phyloP scores from a whole-genome alignment of 164 flowering plant species.

The Taxillus chinensis region DNA sequence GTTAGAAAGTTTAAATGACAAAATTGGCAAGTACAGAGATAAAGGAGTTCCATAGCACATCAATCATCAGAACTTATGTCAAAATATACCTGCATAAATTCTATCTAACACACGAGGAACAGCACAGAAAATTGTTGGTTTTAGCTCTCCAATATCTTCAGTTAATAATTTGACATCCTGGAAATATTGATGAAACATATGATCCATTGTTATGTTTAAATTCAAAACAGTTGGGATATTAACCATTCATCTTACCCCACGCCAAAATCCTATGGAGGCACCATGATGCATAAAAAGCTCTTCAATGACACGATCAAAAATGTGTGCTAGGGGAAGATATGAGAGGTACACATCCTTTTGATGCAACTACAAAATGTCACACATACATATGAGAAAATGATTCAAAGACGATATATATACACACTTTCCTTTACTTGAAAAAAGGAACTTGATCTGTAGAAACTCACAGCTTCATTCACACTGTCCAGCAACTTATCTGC shows the following conservation, averaged over 20 bases:
- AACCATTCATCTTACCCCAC: slow-evolving; percentile 61
- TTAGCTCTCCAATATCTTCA: slow-evolving; percentile 84
- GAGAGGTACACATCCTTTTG: slow-evolving; percentile 73
- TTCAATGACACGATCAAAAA: slow-evolving; percentile 87
- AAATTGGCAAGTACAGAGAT: too few relatives aligned
- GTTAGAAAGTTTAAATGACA: too few relatives aligned
- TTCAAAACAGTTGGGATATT: background rate
- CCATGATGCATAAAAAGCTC: slow-evolving; percentile 64
- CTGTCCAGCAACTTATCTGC: slow-evolving; percentile 41
- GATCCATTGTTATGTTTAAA: background rate
- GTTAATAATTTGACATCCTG: slow-evolving; percentile 86
- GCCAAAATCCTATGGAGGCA: slow-evolving; percentile 96
- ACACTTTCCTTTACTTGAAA: too few relatives aligned
- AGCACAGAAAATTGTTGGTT: slow-evolving; percentile 83
- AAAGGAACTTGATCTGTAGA: background rate
- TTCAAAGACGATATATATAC: background rate
- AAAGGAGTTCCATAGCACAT: background rate
- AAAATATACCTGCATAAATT: slow-evolving; percentile 57
- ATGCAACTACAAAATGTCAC: slow-evolving; percentile 34
- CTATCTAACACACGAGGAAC: slow-evolving; percentile 96
- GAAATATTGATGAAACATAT: slow-evolving; percentile 8
- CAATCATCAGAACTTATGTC: background rate
- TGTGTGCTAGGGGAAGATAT: slow-evolving; percentile 93
- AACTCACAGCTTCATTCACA: slow-evolving; percentile 58
- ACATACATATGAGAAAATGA: slow-evolving; percentile 1